Base-by-base conservation (phyloP, 2,329 filamentous ascomycete species). In the Pestalotiopsis sp. region DNA sequence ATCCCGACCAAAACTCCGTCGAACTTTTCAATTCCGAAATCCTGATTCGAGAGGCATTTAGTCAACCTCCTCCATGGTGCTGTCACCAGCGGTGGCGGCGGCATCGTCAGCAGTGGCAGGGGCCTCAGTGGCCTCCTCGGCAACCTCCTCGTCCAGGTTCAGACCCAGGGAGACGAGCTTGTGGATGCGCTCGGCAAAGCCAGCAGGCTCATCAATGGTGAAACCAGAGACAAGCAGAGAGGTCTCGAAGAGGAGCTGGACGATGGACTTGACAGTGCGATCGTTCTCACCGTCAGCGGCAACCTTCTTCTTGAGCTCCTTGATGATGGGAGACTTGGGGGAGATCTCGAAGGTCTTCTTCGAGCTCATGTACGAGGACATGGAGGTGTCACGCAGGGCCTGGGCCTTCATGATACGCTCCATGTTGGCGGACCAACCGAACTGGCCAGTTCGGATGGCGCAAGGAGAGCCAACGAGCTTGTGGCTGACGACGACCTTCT, bases 391-490 rank as follows among this genome's bases (percentile, higher is more conserved):
- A 87, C 96, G 96, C 80, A 99, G 95, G 80, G 96, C 96, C 89
- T 99, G 96, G 36, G 96, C 96, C 92, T 99, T 99, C 96, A 99
- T 99, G 91, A 99, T 99, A 89, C 96, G 96, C 91, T 99, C 96
- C 96, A 99, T 99, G 91, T 99, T 99, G 82, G 96, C 96, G 69
- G 95, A 98, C 96, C 96, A 99, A 86, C 96, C 96, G 84, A 99
- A 99, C 87, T 98, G 96, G 80, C 96, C 96, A 76, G 96, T 99
- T 84, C 96, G 95, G 89, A 99, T 98, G 82, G 96, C 96, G 85
- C 96, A 98, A 80, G 96, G 96, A 74, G 96, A 90, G 81, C 92
- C 93, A 77, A 93, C 90, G 70, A 99, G 91, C 92, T 98, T 98
- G 93, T 98, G 93, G 75, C 92, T 95, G 82, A 99, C 95, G 73